phyloP scores from a whole-genome alignment of 768 basidiomycete genomes.

The Mycena maculata region DNA sequence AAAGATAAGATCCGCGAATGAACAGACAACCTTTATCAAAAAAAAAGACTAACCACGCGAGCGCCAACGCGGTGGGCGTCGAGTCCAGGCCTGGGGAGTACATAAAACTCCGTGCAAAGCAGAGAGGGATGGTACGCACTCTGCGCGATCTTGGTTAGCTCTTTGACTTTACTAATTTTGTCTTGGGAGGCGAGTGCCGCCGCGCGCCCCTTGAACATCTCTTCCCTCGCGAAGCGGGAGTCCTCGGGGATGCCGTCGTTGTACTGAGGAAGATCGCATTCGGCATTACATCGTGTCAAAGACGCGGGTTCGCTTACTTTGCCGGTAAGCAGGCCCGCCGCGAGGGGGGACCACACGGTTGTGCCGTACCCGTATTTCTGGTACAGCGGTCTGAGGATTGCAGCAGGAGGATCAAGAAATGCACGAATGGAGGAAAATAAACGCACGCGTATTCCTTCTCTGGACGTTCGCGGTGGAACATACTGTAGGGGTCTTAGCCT shows the following conservation, averaged over 20 bases:
- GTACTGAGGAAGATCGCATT: slow-evolving; percentile 11
- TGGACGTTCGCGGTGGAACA: slow-evolving; percentile 84
- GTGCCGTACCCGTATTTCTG: slow-evolving; percentile 76
- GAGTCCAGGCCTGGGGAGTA: slow-evolving; percentile 62
- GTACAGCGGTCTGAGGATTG: slow-evolving; percentile 64
- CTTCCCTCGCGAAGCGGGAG: slow-evolving; percentile 74
- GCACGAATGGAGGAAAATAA: not conserved
- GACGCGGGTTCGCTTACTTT: slow-evolving; percentile 57
- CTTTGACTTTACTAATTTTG: slow-evolving; percentile 75
- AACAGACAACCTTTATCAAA: too few species aligned
- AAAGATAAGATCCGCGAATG: too few species aligned
- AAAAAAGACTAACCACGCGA: too few species aligned
- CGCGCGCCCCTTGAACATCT: slow-evolving; percentile 64
- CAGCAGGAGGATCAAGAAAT: not conserved
- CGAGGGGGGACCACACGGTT: slow-evolving; percentile 81
- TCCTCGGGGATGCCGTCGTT: slow-evolving; percentile 53
- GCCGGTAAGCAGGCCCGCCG: slow-evolving; percentile 80
- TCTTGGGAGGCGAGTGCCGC: slow-evolving; percentile 57
- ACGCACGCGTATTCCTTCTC: slow-evolving; percentile 81
- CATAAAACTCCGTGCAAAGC: not conserved
- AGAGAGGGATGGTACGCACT: slow-evolving; percentile 44
- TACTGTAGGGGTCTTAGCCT: slow-evolving; percentile 49
- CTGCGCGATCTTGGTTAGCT: slow-evolving; percentile 74
- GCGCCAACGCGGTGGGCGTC: slow-evolving; percentile 71
- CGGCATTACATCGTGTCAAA: not conserved